A percentile compares a stretch with the other conserved stretches of the same genome.
Conservation (phyloP, 2,329 filamentous ascomycete species). For the Penicillium sp. region DNA sequence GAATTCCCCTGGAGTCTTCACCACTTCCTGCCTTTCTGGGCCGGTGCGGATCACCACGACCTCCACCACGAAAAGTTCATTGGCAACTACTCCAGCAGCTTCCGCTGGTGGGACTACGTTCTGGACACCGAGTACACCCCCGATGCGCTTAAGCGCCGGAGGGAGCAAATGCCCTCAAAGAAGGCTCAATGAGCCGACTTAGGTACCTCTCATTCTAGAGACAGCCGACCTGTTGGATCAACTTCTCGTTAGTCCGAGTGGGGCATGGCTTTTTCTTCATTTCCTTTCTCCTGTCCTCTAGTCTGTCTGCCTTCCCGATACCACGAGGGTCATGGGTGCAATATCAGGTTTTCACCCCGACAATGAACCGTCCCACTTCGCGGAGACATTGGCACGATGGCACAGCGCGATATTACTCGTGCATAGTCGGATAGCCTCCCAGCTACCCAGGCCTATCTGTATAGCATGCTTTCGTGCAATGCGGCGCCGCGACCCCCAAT, state of each 20-base stretch:
- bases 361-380: not conserved
- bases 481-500: not conserved
- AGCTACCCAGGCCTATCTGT: not conserved
- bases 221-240: not conserved
- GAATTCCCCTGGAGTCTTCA: slow-evolving; percentile 98
- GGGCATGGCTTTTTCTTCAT: not conserved
- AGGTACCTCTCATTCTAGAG: not conserved
- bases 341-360: not conserved
- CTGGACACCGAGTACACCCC: slow-evolving; percentile 92
- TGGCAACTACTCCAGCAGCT: slow-evolving; percentile 96
- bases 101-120: slow-evolving; percentile 97
- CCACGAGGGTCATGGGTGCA: not conserved
- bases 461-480: not conserved
- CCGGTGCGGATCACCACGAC: slow-evolving; percentile 95
- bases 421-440: not conserved
- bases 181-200: slow-evolving; percentile 37
- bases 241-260: not conserved
- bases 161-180: slow-evolving; percentile 59
- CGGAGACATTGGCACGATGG: not conserved
- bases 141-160: slow-evolving; percentile 81
- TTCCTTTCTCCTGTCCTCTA: not conserved
- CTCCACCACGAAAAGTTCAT: slow-evolving; percentile 98
- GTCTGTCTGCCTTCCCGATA: not conserved
- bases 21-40: slow-evolving; percentile 97
- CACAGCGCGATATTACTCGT: not conserved